Conservation (phyloP, 345 rosid genomes). For the Raphanus sativus region DNA sequence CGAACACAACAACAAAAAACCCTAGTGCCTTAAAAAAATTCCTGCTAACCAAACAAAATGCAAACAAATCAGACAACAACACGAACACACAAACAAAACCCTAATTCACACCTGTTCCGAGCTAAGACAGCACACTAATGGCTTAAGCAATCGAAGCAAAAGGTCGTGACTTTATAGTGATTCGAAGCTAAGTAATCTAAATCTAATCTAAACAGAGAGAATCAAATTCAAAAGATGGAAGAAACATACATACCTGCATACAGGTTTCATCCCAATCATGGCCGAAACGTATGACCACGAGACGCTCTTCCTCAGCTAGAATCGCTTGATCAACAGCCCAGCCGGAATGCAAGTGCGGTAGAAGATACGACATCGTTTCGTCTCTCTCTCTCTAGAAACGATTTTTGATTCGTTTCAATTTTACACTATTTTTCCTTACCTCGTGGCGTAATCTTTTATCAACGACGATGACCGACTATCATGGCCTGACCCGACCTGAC, state of each 20-base stretch:
- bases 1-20: background rate
- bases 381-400: background rate
- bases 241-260: conserved; percentile 63
- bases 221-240: background rate
- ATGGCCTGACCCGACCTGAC: background rate
- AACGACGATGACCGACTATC: background rate
- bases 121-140: background rate
- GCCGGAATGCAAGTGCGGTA: conserved; percentile 90
- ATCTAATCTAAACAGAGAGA: background rate
- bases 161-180: background rate
- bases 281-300: conserved; percentile 85
- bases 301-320: conserved; percentile 91
- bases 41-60: too few species aligned
- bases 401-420: conserved; percentile 9
- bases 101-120: background rate
- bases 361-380: conserved; percentile 67
- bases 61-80: background rate
- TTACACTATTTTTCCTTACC: too few species aligned
- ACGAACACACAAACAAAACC: background rate
- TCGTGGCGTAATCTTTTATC: background rate
- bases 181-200: background rate
- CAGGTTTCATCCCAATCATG: conserved; percentile 98
- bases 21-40: too few species aligned
- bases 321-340: conserved; percentile 98
- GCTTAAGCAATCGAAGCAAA: background rate